Evolutionary conservation across 1,284 basidiomycete species (phyloP).

Genomic region (Microbotryum intermedium): DNA sequence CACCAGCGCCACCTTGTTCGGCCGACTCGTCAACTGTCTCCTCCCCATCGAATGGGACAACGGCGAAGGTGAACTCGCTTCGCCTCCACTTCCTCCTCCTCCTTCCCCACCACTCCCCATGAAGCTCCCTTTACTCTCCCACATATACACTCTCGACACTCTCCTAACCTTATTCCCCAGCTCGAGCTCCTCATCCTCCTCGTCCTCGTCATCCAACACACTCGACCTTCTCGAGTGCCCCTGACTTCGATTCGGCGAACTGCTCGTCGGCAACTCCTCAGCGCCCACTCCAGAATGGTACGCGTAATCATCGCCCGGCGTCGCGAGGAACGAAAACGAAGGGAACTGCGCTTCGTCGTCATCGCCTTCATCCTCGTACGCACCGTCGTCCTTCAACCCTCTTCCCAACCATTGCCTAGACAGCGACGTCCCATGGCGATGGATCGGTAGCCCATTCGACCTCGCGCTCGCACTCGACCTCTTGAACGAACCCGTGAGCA

Average conservation of each 20-base stretch:
- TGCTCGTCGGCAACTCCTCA: not conserved
- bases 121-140: conserved; percentile 5
- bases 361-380: conserved; percentile 1
- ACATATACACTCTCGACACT: conserved; percentile 17
- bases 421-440: conserved; percentile 1
- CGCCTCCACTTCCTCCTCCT: not conserved
- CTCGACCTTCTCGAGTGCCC: not conserved
- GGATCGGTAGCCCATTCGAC: conserved; percentile 22
- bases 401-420: not conserved
- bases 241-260: not conserved
- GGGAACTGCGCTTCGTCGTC: conserved; percentile 12
- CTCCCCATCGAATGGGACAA: not conserved
- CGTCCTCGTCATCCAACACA: not conserved
- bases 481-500: not conserved
- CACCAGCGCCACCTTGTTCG: too few relatives aligned
- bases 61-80: not conserved
- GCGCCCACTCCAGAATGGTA: conserved; percentile 4
- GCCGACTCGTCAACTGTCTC: not conserved
- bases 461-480: conserved; percentile 4
- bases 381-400: not conserved
- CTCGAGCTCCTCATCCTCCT: not conserved
- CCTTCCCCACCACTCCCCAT: not conserved
- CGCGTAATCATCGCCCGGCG: not conserved
- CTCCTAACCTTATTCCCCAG: conserved; percentile 10
- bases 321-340: conserved; percentile 2